Evolutionary conservation across 805 yeast species (phyloP).

Genomic region (Isabelozyma gotoi): DNA sequence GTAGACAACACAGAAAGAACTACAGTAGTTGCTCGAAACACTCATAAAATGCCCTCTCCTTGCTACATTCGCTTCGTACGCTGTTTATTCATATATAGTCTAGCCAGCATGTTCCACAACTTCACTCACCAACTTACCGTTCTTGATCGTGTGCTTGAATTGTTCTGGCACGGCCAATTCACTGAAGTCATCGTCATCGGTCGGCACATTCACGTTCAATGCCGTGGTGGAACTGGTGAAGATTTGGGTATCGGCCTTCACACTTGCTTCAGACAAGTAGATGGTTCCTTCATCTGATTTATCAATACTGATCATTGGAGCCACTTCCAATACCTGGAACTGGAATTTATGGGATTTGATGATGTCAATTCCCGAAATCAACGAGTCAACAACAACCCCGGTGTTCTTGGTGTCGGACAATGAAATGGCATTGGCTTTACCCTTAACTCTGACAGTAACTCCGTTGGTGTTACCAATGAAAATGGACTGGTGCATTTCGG

Average conservation of each 20-base stretch:
- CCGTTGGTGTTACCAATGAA: conserved; percentile 81
- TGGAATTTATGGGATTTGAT: conserved; percentile 82
- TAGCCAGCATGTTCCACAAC: conserved; percentile 85
- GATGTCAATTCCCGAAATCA: conserved; percentile 85
- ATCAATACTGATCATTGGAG: conserved; percentile 85
- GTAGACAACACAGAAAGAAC: too few species aligned
- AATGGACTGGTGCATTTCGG: conserved; percentile 82
- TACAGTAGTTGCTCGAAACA: too few species aligned
- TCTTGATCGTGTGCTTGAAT: conserved; percentile 65
- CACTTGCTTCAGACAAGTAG: conserved; percentile 71
- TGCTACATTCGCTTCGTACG: too few species aligned
- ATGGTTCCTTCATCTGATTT: conserved; percentile 84
- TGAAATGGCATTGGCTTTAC: conserved; percentile 88
- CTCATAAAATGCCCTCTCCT: too few species aligned
- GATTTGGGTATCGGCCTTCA: conserved; percentile 62
- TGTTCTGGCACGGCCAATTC: conserved; percentile 93
- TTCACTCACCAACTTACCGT: conserved; percentile 62
- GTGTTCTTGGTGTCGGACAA: conserved; percentile 68
- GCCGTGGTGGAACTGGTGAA: conserved; percentile 85
- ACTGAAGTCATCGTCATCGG: conserved; percentile 66
- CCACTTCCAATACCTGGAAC: conserved; percentile 76
- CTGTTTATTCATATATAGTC: too few species aligned
- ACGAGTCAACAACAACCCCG: conserved; percentile 79
- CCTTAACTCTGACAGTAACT: conserved; percentile 76
- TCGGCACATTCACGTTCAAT: conserved; percentile 81